Percentiles rank a stretch among this genome's conserved stretches.
These are phyloP conservation scores for Plasmodium vivax DNA, from an alignment of 169 alveolate species.

Conservation along the genomic window DNA sequence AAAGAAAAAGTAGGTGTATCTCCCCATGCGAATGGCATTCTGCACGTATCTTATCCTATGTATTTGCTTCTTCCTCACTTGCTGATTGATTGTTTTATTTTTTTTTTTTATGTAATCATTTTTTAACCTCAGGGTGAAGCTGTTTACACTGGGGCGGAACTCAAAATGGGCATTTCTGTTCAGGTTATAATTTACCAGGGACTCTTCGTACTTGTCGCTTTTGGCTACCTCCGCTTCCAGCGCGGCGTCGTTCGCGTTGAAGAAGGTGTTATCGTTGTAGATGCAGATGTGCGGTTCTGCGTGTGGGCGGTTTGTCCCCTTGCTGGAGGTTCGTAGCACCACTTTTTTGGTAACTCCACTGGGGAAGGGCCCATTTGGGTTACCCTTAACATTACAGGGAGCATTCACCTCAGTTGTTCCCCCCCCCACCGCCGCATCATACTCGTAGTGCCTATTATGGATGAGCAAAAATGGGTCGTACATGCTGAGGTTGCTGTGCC, in stretches of 20 bases:
- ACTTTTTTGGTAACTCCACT: neutral
- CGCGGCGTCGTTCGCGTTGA: neutral
- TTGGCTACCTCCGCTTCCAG: constrained; percentile 21
- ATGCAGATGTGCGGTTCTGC: constrained; percentile 18
- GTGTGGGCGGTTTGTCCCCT: neutral
- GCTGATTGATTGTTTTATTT: constrained; percentile 20
- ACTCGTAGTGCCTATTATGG: neutral
- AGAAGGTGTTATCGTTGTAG: constrained; percentile 42
- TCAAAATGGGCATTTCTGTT: constrained; percentile 45
- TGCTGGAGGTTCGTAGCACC: neutral
- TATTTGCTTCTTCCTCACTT: constrained; percentile 2
- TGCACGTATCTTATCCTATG: constrained; percentile 36
- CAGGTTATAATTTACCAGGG: constrained; percentile 10
- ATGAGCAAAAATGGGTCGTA: constrained; percentile 28
- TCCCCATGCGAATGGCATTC: constrained; percentile 12
- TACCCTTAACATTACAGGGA: neutral
- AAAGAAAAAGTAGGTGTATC: constrained; percentile 49
- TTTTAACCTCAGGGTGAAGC: constrained; percentile 37
- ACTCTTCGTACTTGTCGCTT: constrained; percentile 31
- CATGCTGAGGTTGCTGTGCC: constrained; percentile 36
- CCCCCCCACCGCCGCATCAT: neutral
- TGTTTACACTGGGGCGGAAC: constrained; percentile 9
- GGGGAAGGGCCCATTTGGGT: neutral
- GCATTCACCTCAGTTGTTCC: neutral
- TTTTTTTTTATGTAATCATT: constrained; percentile 51